Evolutionary conservation across 768 basidiomycete species (phyloP).

Genomic region (Lentinus tigrinus): DNA sequence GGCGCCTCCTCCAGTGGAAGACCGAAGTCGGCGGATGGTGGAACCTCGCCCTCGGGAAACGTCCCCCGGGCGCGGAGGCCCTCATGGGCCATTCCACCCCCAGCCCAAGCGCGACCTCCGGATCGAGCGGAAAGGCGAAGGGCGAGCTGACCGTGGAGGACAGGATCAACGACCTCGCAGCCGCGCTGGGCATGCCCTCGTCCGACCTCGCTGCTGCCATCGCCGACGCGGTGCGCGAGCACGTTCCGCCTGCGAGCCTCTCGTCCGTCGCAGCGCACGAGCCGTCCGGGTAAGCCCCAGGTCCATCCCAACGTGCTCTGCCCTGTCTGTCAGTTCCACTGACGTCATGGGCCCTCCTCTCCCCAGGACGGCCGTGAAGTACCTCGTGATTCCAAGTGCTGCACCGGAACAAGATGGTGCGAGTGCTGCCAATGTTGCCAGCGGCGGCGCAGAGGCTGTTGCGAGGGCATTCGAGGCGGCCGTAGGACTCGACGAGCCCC

Average conservation of each 20-base stretch:
- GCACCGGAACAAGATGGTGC: conserved; percentile 12
- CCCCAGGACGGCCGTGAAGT: conserved; percentile 20
- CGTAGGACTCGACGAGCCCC: conserved; percentile 29
- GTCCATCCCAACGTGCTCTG: background rate
- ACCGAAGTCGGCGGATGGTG: conserved; percentile 62
- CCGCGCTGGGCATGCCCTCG: conserved; percentile 59
- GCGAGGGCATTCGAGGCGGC: conserved; percentile 23
- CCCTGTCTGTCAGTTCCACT: background rate
- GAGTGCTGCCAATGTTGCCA: conserved; percentile 4
- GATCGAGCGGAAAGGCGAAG: conserved; percentile 6
- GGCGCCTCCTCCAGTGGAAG: conserved; percentile 47
- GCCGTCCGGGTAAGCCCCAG: conserved; percentile 32
- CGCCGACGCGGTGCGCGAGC: conserved; percentile 53
- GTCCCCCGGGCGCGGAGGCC: conserved; percentile 28
- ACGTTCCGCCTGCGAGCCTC: conserved; percentile 61
- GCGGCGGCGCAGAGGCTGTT: conserved; percentile 9
- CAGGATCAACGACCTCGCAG: conserved; percentile 58
- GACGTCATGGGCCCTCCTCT: background rate
- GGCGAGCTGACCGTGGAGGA: conserved; percentile 44
- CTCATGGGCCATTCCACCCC: background rate
- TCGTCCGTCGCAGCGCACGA: conserved; percentile 52
- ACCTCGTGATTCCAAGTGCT: conserved; percentile 23
- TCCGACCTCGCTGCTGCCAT: conserved; percentile 64
- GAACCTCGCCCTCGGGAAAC: conserved; percentile 45
- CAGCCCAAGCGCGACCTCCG: conserved; percentile 2